Percentiles rank a stretch among this genome's conserved stretches.
Evolutionary conservation across 495 filamentous ascomycete genomes (phyloP).

Genomic region (Tuber calosporum): DNA sequence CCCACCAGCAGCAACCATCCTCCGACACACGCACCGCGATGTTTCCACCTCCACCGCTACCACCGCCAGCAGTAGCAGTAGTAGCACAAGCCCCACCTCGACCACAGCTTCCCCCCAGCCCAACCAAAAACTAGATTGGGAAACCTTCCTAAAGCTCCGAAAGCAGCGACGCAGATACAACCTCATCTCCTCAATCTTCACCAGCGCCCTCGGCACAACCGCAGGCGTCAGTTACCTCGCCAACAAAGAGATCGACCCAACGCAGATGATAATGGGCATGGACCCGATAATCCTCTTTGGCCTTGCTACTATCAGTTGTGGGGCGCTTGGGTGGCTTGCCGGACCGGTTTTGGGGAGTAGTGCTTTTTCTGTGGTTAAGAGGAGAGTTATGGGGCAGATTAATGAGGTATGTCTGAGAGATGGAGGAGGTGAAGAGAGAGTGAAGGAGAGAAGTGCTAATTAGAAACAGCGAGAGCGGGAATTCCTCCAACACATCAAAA

Average conservation of each 20-base stretch:
- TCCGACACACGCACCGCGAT: slow-evolving; percentile 39
- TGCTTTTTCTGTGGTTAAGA: slow-evolving; percentile 64
- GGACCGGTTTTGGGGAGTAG: slow-evolving; percentile 73
- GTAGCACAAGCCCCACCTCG: slow-evolving; percentile 43
- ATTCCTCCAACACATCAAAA: slow-evolving; percentile 81
- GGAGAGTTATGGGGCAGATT: slow-evolving; percentile 60
- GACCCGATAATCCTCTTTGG: slow-evolving; percentile 83
- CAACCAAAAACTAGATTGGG: slow-evolving; percentile 65
- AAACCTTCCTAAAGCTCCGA: slow-evolving; percentile 86
- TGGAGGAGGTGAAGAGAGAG: neutral
- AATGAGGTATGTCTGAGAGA: slow-evolving; percentile 49
- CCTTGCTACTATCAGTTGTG: slow-evolving; percentile 62
- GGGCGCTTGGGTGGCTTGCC: slow-evolving; percentile 72
- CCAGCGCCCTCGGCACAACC: slow-evolving; percentile 52
- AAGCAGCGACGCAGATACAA: slow-evolving; percentile 74
- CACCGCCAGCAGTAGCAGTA: slow-evolving; percentile 32
- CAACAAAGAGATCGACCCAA: slow-evolving; percentile 61
- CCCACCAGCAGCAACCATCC: slow-evolving; percentile 17
- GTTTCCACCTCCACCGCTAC: slow-evolving; percentile 39
- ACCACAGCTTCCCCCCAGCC: slow-evolving; percentile 31
- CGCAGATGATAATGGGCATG: slow-evolving; percentile 62
- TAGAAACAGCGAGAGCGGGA: slow-evolving; percentile 72
- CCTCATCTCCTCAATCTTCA: slow-evolving; percentile 64
- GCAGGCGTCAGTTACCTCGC: slow-evolving; percentile 58
- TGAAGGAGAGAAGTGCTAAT: slow-evolving; percentile 4